Conservation (phyloP, 257 asterid species). For the Catharanthus roseus region DNA sequence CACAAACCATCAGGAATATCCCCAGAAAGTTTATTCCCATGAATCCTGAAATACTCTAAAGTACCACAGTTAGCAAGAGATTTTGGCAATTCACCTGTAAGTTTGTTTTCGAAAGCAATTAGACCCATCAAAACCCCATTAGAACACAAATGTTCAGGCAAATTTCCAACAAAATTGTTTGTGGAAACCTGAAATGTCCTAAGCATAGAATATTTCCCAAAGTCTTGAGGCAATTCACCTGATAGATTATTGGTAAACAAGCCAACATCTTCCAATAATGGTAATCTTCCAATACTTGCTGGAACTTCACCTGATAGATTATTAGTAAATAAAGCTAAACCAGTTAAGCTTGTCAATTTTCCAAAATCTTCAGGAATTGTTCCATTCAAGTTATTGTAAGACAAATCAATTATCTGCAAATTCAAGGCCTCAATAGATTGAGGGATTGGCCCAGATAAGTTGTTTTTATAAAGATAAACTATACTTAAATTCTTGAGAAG, state of each 20-base stretch:
- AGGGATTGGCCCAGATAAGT: slow-evolving; percentile 61
- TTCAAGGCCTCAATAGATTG: slow-evolving; percentile 32
- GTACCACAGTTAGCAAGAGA: slow-evolving; percentile 56
- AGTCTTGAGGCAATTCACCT: slow-evolving; percentile 68
- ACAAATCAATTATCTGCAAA: slow-evolving; percentile 49
- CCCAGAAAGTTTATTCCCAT: slow-evolving; percentile 52
- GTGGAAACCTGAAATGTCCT: slow-evolving; percentile 35
- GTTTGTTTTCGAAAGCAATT: slow-evolving; percentile 42
- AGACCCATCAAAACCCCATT: slow-evolving; percentile 40
- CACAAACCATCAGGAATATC: slow-evolving; percentile 61
- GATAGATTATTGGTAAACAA: slow-evolving; percentile 51
- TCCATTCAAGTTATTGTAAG: slow-evolving; percentile 51
- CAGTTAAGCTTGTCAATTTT: slow-evolving; percentile 48
- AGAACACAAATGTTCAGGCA: slow-evolving; percentile 55
- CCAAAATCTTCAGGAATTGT: slow-evolving; percentile 63
- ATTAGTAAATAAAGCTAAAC: slow-evolving; percentile 48
- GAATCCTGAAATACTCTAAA: slow-evolving; percentile 25
- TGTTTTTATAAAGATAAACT: slow-evolving; percentile 41
- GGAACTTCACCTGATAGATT: slow-evolving; percentile 69
- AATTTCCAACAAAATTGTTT: slow-evolving; percentile 49
- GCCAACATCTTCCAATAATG: slow-evolving; percentile 31
- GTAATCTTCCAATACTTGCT: slow-evolving; percentile 45
- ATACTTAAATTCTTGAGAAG: slow-evolving; percentile 38
- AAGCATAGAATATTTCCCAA: slow-evolving; percentile 63
- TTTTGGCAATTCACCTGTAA: slow-evolving; percentile 57